Base-by-base conservation (phyloP, 306 rosid species). In the Cercis canadensis region DNA sequence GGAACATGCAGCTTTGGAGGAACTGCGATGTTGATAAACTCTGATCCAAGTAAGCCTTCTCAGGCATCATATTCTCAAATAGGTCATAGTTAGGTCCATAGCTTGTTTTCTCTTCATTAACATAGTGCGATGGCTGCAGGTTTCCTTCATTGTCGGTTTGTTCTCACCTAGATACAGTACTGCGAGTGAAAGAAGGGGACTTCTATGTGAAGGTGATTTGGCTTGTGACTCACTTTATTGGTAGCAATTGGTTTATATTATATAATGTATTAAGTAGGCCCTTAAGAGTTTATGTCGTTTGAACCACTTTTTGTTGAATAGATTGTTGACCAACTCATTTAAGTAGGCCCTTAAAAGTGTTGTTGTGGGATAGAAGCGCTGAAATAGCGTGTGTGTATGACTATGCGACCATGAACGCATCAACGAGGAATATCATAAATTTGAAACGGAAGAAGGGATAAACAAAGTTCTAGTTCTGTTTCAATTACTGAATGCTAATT, bases 1-100 rank as follows among this genome's bases (percentile, higher is more conserved):
- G 99, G 99, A 57, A 91, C 87, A 5, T 94, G 97, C 69, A 82
- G 67, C 83, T 94, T 94, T 58, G 99, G 96, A 3, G 97, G 91
- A 6, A 91, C 99, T 16, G 96, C 97, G 6, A 91, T 94, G 97
- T 67, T 94, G 43, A 86, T 94, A 41, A 76, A 82, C 71, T 76
- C 83, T 55, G 99, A 94, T 74, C 99, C 99, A 80, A 94, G 97
- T 94, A 83, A 86, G 84, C 55, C 13, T 51, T 32, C 63, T 17
- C 19, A 37, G 43, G 29, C 29, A 32, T 64, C 16, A 8, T 58
- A 9, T 49, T 55, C 56, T 24, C 55, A 32, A 19, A 18, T 62
- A 4, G 9, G 3, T 50, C 9, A 51, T 18, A 9, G 11, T n/a
- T 16, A 47, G 16, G 15, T 31, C 33, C 61, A 2, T 50, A 12